Base-by-base conservation (phyloP, 768 basidiomycete species). In the Rubroboletus satanas region DNA sequence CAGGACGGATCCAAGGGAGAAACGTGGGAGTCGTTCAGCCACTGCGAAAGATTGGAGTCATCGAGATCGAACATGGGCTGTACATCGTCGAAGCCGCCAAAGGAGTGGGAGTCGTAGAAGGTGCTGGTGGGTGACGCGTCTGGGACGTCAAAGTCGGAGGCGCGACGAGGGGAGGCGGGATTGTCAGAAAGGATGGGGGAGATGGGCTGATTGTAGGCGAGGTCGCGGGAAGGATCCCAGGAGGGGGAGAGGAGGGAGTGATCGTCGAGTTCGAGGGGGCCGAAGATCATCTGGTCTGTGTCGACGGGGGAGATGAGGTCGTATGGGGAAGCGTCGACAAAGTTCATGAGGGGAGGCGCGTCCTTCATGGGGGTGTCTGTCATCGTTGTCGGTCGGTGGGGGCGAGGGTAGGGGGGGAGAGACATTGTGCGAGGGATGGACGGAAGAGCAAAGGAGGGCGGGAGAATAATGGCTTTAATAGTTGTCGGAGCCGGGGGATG, bases 11-110 rank as follows among this genome's bases (percentile, higher is more conserved):
- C 70, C 28, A 69, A 56, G 29, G 72, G 39, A 28, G 70, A 62
- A 28, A 68, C 53, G 47, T 84, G 82, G 47, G 81, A 70, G 68
- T 89, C 87, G 63, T 80, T 77, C 49, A 88, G 75, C 87, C 87
- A 89, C 57, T 78, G 75, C 0, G 79, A 74, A 4, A 83, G 72
- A 37, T 76, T 66, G 58, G 71, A 63, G 55, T 75, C 74, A 54
- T 72, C 73, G 56, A 70, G 66, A 63, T 83, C 81, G 33, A 70
- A 68, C 43, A 73, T 55, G 32, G 70, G 61, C 37, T 69, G 66
- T 15, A 66, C 54, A n/a, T 74, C 74, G 44, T 65, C 60, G 54
- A 73, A 66, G 43, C 65, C 54, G 23, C 62, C 63, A 55, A 65
- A 69, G 46, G 71, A 59, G 11, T 66, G 58, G 45, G 73, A 62